Base-by-base conservation (phyloP, 2,329 filamentous ascomycete genomes). In the Curvularia spicifera region DNA sequence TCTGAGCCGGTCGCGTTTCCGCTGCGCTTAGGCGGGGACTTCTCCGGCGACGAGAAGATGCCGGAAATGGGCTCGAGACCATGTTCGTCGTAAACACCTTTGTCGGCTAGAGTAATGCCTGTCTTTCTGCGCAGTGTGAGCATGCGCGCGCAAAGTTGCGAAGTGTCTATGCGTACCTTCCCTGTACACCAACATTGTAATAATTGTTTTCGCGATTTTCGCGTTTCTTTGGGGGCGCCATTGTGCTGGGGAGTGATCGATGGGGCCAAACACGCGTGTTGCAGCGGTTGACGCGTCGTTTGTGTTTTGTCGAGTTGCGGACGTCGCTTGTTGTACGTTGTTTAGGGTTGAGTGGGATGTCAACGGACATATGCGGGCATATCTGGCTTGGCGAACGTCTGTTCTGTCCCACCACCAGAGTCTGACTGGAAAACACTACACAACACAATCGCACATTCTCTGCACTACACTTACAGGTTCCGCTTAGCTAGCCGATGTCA, bases 31-130 rank as follows among this genome's bases (percentile, higher is more conserved):
- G 82, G 80, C n/a, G 82, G 84, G 53, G 77, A 79, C 70, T 88
- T 90, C 65, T 87, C 85, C 13, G 93, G 93, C 20, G 93, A 97
- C 8, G 93, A 97, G 77, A 97, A 97, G 65, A 98, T 87, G 66
- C 87, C 87, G 35, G 94, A 91, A 57, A 97, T 85, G 35, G 91
- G 89, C 75, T 97, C 92, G 81, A 99, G 88, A 76, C 94, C 95
- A 83, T 97, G 83, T 75, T 96, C 93, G 78, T 98, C 94, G 79
- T 92, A 90, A 60, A 88, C 82, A 51, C 91, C 91, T 54, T 83
- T 87, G 71, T 97, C 91, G 70, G 87, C 86, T 31, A 98, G 78
- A 0, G 87, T 90, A 26, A 96, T 85, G 44, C 95, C 95, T 0
- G 95, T 99, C 84, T 96, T 96, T 68, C 94, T 97, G 67, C 49